Evolutionary conservation across 2,329 filamentous ascomycete genomes (phyloP).

Genomic region (Colletotrichum sp.): DNA sequence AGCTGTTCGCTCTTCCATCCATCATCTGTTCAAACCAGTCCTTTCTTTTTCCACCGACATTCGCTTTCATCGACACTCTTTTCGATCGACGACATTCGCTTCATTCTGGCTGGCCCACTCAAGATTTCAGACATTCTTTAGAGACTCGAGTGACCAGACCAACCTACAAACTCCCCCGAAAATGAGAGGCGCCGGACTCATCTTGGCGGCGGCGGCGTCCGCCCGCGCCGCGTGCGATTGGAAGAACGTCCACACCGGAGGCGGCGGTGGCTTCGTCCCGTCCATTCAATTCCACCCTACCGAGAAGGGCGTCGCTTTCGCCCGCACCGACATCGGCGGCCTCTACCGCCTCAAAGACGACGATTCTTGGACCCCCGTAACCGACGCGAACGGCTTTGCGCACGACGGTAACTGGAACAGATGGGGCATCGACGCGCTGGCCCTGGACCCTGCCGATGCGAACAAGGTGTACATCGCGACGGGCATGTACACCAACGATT

Average conservation of each 20-base stretch:
- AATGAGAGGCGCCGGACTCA: constrained; percentile 15
- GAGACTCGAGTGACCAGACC: not conserved
- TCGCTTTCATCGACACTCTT: not conserved
- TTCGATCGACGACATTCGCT: not conserved
- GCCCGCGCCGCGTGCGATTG: constrained; percentile 41
- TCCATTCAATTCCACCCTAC: constrained; percentile 62
- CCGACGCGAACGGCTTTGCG: constrained; percentile 43
- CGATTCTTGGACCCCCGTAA: constrained; percentile 59
- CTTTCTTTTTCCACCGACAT: not conserved
- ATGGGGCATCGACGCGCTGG: constrained; percentile 63
- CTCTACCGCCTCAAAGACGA: constrained; percentile 59
- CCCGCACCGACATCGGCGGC: constrained; percentile 62
- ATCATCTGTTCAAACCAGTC: not conserved
- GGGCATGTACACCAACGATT: constrained; percentile 64
- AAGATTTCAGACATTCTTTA: not conserved
- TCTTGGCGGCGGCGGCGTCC: constrained; percentile 24
- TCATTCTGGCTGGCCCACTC: not conserved
- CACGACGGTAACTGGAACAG: constrained; percentile 51
- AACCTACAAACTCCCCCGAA: not conserved
- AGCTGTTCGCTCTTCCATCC: not conserved
- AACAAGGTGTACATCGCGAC: constrained; percentile 57
- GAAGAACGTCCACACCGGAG: constrained; percentile 57
- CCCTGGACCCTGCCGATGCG: constrained; percentile 57
- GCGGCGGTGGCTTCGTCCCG: constrained; percentile 61
- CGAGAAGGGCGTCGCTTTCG: constrained; percentile 55